Conservation (phyloP, 1,139 yeast species). For the Debaryomycetaceae sp. region DNA sequence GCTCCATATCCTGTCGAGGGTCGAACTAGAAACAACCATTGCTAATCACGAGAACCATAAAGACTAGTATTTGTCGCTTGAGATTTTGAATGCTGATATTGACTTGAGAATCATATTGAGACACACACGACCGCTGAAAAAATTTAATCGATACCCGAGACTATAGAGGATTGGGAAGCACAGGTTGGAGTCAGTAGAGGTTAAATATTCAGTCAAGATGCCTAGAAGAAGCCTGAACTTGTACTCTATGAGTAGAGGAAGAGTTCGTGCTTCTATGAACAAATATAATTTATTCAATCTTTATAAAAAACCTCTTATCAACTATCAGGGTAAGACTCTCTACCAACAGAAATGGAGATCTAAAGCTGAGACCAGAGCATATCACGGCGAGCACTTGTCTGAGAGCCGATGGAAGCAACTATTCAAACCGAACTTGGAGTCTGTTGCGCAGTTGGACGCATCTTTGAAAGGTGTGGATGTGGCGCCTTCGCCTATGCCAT, state of each 20-base stretch:
- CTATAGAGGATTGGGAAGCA: neutral
- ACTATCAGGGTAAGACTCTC: conserved; percentile 54
- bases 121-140: neutral
- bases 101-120: too few species aligned
- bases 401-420: conserved; percentile 76
- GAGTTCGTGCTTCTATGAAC: conserved; percentile 89
- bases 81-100: too few species aligned
- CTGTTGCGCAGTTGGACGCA: conserved; percentile 83
- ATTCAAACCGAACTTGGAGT: conserved; percentile 71
- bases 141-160: conserved; percentile 3
- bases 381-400: conserved; percentile 92
- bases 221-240: conserved; percentile 60
- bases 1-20: conserved; percentile 43
- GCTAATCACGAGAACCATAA: neutral
- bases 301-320: conserved; percentile 59
- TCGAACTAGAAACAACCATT: neutral
- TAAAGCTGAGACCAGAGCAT: conserved; percentile 88
- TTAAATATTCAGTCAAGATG: conserved; percentile 28
- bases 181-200: neutral
- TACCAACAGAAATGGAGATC: conserved; percentile 92
- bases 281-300: conserved; percentile 87
- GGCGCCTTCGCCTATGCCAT: conserved; percentile 70
- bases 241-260: conserved; percentile 62
- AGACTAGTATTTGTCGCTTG: too few species aligned
- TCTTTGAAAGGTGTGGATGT: conserved; percentile 60